These are phyloP conservation scores for Claviceps fusiformis DNA, from an alignment of 2,329 filamentous ascomycete genomes.

Conservation along the genomic window DNA sequence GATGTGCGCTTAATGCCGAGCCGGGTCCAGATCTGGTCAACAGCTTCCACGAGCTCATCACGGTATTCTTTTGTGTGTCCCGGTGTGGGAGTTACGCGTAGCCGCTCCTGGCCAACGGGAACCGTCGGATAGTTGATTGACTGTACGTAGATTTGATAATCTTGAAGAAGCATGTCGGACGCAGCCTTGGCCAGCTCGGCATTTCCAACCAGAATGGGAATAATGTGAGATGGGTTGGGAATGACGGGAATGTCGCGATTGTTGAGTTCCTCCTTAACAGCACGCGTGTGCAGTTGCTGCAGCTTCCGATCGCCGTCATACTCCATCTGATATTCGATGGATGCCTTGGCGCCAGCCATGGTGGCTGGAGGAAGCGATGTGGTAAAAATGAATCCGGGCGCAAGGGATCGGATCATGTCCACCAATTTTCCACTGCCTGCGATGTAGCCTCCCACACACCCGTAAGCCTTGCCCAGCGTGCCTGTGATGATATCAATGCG, in stretches of 20 bases:
- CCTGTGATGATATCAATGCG: slow-evolving; percentile 96
- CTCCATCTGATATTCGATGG: slow-evolving; percentile 85
- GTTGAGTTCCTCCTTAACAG: slow-evolving; percentile 73
- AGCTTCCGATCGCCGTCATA: slow-evolving; percentile 78
- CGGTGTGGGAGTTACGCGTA: slow-evolving; percentile 90
- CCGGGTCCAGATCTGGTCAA: slow-evolving; percentile 80
- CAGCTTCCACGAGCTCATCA: slow-evolving; percentile 68
- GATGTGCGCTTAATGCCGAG: slow-evolving; percentile 85
- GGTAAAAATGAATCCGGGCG: slow-evolving; percentile 97
- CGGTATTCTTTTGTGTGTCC: slow-evolving; percentile 78
- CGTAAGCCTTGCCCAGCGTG: slow-evolving; percentile 94
- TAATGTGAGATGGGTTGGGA: slow-evolving; percentile 92
- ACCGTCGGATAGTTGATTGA: slow-evolving; percentile 99
- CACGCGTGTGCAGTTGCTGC: slow-evolving; percentile 91
- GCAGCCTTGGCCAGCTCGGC: slow-evolving; percentile 85
- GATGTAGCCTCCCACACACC: slow-evolving; percentile 95
- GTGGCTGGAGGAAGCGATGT: slow-evolving; percentile 90
- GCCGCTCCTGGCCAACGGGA: slow-evolving; percentile 90
- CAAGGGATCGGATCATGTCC: slow-evolving; percentile 85
- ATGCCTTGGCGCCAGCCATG: slow-evolving; percentile 84
- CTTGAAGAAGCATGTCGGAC: slow-evolving; percentile 78
- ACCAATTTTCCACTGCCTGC: slow-evolving; percentile 77
- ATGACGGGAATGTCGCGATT: slow-evolving; percentile 86
- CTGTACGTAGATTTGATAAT: slow-evolving; percentile 93
- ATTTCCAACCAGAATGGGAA: slow-evolving; percentile 86